Conservation (phyloP, 2,329 filamentous ascomycete species). For the Harringtonia lauricola region DNA sequence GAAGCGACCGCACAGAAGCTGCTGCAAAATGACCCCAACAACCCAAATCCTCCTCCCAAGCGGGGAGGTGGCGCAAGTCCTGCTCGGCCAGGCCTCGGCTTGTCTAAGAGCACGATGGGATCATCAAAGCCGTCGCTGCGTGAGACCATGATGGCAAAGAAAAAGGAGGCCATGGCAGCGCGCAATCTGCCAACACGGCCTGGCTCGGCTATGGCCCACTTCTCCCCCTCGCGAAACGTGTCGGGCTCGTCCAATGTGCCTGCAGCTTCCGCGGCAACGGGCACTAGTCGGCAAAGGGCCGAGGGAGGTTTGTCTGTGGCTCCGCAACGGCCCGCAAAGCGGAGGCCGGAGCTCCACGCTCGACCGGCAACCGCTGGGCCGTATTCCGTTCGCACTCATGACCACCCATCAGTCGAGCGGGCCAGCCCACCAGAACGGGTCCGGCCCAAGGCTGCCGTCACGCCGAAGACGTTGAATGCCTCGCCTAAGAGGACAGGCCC, state of each 20-base stretch:
- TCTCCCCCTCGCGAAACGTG: slow-evolving; percentile 38
- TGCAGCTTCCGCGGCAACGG: slow-evolving; percentile 19
- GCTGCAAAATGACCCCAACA: slow-evolving; percentile 72
- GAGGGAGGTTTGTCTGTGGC: slow-evolving; percentile 51
- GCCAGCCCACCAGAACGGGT: slow-evolving; percentile 33
- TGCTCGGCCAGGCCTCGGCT: slow-evolving; percentile 43
- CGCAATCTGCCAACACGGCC: slow-evolving; percentile 45
- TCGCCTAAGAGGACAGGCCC: slow-evolving; percentile 40
- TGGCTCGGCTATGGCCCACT: slow-evolving; percentile 52
- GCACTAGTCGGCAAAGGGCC: slow-evolving; percentile 21
- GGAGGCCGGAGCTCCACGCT: slow-evolving; percentile 44
- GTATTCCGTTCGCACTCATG: slow-evolving; percentile 49
- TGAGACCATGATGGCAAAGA: slow-evolving; percentile 76
- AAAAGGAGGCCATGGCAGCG: slow-evolving; percentile 47
- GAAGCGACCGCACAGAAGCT: slow-evolving; percentile 70
- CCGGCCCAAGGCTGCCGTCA: slow-evolving; percentile 31
- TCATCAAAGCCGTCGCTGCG: slow-evolving; percentile 57
- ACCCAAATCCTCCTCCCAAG: slow-evolving; percentile 56
- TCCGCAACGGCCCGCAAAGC: slow-evolving; percentile 49
- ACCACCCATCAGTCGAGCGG: slow-evolving; percentile 27
- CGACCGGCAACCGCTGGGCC: slow-evolving; percentile 55
- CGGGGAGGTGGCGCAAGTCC: slow-evolving; percentile 33
- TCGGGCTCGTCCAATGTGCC: slow-evolving; percentile 24
- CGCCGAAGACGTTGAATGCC: slow-evolving; percentile 38
- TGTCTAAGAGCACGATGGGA: slow-evolving; percentile 52